phyloP scores from a whole-genome alignment of 2,329 filamentous ascomycete species.

The Botrytis porri region DNA sequence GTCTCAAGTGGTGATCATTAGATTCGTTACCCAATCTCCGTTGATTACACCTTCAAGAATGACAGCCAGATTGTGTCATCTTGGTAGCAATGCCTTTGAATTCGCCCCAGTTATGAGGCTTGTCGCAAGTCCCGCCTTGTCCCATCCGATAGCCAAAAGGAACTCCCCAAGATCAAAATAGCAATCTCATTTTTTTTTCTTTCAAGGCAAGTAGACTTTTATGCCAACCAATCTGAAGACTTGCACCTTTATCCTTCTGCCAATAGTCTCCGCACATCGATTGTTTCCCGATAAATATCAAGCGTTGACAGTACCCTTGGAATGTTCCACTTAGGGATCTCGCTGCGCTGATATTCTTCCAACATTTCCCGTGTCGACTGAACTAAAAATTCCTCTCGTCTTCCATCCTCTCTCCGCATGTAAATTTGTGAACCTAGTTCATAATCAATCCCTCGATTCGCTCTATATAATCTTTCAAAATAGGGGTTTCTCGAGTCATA shows the following conservation, averaged over 20 bases:
- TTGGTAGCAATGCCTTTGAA: not conserved
- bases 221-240: not conserved
- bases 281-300: not conserved
- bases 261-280: not conserved
- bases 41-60: not conserved
- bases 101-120: not conserved
- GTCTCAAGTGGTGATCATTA: slow-evolving; percentile 4
- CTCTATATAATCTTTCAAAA: not conserved
- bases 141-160: not conserved
- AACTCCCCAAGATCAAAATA: not conserved
- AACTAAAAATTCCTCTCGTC: not conserved
- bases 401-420: not conserved
- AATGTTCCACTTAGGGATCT: not conserved
- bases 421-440: not conserved
- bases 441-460: not conserved
- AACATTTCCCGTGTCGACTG: not conserved
- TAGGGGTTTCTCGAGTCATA: not conserved
- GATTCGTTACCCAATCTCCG: not conserved
- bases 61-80: not conserved
- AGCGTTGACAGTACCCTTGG: not conserved
- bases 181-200: too few species aligned
- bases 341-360: not conserved
- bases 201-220: not conserved
- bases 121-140: not conserved
- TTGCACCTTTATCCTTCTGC: not conserved